Percentiles rank a stretch among this genome's conserved stretches.
These are phyloP conservation scores for Chrysoporthe deuterocubensis DNA, from an alignment of 2,329 filamentous ascomycete genomes.

Conservation along the genomic window DNA sequence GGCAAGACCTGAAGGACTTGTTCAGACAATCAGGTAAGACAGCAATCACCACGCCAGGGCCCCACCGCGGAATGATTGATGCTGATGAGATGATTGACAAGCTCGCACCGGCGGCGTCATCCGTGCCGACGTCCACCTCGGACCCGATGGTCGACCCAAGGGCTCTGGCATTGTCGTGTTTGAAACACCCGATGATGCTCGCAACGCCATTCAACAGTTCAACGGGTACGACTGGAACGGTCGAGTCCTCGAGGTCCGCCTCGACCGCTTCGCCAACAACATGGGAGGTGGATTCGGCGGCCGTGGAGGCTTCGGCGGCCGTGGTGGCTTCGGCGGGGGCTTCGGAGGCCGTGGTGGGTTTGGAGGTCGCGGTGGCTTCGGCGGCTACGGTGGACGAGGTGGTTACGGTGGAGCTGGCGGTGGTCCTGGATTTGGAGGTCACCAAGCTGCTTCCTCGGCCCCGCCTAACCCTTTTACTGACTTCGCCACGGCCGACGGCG, in stretches of 20 bases:
- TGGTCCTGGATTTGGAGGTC: constrained; percentile 53
- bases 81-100: constrained; percentile 15
- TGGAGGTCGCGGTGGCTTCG: constrained; percentile 48
- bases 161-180: constrained; percentile 97
- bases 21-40: constrained; percentile 95
- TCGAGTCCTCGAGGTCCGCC: constrained; percentile 87
- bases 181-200: constrained; percentile 89
- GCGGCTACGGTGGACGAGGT: constrained; percentile 40
- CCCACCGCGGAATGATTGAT: background rate
- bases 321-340: constrained; percentile 62
- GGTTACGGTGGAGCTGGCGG: constrained; percentile 44
- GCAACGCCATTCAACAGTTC: constrained; percentile 95
- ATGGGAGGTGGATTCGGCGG: constrained; percentile 55
- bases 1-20: constrained; percentile 98
- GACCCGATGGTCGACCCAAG: constrained; percentile 91
- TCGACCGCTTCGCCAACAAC: constrained; percentile 85
- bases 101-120: constrained; percentile 77
- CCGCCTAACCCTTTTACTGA: constrained; percentile 93
- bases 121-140: constrained; percentile 91
- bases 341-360: constrained; percentile 53
- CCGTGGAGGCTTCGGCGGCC: constrained; percentile 62
- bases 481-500: constrained; percentile 83
- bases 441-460: constrained; percentile 53
- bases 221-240: constrained; percentile 99
- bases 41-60: constrained; percentile 20